A percentile compares a stretch with the other conserved stretches of the same genome.
phyloP scores from a whole-genome alignment of 257 asterid genomes.

The Solanum sitiens region DNA sequence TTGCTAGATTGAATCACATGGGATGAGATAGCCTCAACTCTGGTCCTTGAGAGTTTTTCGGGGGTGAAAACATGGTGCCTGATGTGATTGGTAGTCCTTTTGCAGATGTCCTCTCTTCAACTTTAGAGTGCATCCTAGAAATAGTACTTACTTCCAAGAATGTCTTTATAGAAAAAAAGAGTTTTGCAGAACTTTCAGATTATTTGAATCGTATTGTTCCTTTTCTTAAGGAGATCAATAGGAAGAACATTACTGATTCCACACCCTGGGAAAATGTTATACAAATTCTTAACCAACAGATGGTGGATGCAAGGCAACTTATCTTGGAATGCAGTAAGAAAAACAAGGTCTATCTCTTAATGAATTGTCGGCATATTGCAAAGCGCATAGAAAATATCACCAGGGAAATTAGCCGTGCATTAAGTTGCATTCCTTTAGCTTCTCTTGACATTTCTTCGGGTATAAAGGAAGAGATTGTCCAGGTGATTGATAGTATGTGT shows the following conservation, averaged over 20 bases:
- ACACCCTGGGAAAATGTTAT: conserved; percentile 19
- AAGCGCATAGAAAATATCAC: conserved; percentile 34
- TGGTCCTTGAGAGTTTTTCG: not conserved
- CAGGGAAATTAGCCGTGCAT: conserved; percentile 35
- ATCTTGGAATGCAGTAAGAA: conserved; percentile 32
- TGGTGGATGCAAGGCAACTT: conserved; percentile 26
- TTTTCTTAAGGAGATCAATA: conserved; percentile 28
- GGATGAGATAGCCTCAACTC: not conserved
- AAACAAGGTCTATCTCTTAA: conserved; percentile 45
- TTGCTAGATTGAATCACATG: not conserved
- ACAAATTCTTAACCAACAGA: conserved; percentile 26
- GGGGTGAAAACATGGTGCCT: conserved; percentile 18
- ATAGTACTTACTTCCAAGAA: conserved; percentile 15
- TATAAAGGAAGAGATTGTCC: conserved; percentile 28
- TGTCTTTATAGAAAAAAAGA: conserved; percentile 26
- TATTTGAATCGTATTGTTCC: conserved; percentile 35
- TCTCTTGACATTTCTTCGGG: conserved; percentile 28
- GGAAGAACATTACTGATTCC: conserved; percentile 14
- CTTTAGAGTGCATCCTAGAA: conserved; percentile 28
- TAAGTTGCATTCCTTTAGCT: conserved; percentile 34
- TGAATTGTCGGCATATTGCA: conserved; percentile 34
- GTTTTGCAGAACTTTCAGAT: conserved; percentile 35
- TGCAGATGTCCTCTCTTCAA: conserved; percentile 17
- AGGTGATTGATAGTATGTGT: conserved; percentile 26
- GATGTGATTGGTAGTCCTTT: conserved; percentile 14